Evolutionary conservation across 2,329 filamentous ascomycete genomes (phyloP), one percentile per base, ranked within the genome.

Genomic region (Daldinia eschscholtzii): DNA sequence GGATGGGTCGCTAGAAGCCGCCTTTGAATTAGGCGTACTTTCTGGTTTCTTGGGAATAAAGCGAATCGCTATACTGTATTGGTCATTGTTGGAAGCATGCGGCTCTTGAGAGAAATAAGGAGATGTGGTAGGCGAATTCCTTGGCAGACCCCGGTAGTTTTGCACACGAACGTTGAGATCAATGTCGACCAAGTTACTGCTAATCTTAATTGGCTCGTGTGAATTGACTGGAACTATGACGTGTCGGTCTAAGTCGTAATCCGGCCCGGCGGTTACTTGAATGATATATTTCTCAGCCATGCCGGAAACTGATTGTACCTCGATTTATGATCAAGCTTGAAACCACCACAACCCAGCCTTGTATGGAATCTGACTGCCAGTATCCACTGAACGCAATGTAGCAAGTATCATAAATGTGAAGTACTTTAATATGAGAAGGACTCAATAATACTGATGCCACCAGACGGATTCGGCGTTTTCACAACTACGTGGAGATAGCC

Each of bases 31-130:
- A 72, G 72, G 70, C 65, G 53, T 7, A 37, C 55, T 44, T 2
- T 28, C 18, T 1, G 76, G 73, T 33, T 82, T 75, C 74, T 92
- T 93, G n/a, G 92, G 93, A 0, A 87, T 89, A 79, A 98, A 93
- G 52, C 88, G 87, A 77, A 97, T 91, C 35, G 88, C 86, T 75
- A 98, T 93, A 74, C 90, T 93, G 83, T 98, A 98, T 78, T 93
- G 92, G 80, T 98, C 94, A 59, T 84, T 80, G 72, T 86, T 87
- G 70, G 85, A 83, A 23, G 82, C 83, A 78, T 97, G 94, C 18
- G 88, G 85, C 5, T 90, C 87, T 5, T 88, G 82, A 13, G 86
- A 83, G 84, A 98, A 98, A 83, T 98, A 98, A 1, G 90, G 82
- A 7, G 91, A 92, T 0, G 91, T 91, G 3, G 81, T 76, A 0